Base-by-base conservation (phyloP, 2,329 filamentous ascomycete genomes). In the Penicillium occitanis region DNA sequence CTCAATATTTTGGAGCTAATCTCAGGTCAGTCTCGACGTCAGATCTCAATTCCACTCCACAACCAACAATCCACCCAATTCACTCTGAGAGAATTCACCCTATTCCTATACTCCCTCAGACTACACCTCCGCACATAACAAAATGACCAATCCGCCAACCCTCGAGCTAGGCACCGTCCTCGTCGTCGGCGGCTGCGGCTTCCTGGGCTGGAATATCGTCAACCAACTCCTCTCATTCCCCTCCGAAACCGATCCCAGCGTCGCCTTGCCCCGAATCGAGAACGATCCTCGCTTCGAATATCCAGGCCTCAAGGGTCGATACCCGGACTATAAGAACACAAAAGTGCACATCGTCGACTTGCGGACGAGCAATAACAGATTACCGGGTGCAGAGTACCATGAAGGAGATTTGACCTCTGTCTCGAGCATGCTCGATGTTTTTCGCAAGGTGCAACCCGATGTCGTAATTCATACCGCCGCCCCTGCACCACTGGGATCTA, bases 401-500 rank as follows among this genome's bases (percentile, higher is more conserved):
- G 88, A 92, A 71, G 90, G 88, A 75, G 91, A 94, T 78, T 92
- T 95, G 76, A 93, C 91, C 64, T 87, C 91, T 69, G 74, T 81
- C 19, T 82, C 83, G 64, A 84, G 83, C 68, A 83, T 95, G 69
- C 76, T 85, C 48, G 81, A 84, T 44, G 80, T 92, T 53, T 88
- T 98, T 72, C 78, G 84, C 37, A 82, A 87, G 69, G 83, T 88
- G 64, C 86, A 85, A 72, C 93, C 94, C 22, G 88, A 93, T 74
- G 87, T 96, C 14, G 92, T 99, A 61, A 90, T 98, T 73, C 94
- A 99, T 79, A 96, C 93, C 1, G 95, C 94, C 22, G 91, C 89
- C 40, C 91, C 91, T 73, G 83, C 76, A 79, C 81, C 73, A 78
- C 85, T 73, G 78, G 84, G 72, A 8, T 78, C 76, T 17, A 78